These are phyloP conservation scores for Moesziomyces antarcticus DNA, from an alignment of 1,284 basidiomycete genomes.

Conservation along the genomic window DNA sequence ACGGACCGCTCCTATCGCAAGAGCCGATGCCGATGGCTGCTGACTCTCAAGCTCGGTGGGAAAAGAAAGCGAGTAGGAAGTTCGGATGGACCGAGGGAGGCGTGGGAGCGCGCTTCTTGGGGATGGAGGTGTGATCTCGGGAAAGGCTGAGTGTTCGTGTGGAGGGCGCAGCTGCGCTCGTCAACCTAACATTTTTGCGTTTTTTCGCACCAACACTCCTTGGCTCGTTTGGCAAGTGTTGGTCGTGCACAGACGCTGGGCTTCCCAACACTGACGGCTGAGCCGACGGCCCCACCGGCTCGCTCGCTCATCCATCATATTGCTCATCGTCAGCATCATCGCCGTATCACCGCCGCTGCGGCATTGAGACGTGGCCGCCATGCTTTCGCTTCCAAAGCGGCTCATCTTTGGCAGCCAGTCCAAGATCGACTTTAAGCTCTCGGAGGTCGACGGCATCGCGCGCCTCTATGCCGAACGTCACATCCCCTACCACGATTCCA, in stretches of 20 bases:
- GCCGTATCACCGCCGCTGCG: neutral
- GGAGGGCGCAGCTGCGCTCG: neutral
- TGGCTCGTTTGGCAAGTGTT: neutral
- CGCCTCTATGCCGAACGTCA: constrained; percentile 57
- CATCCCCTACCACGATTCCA: constrained; percentile 54
- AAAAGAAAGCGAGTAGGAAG: no score
- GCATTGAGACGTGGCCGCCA: constrained; percentile 4
- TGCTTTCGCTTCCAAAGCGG: constrained; percentile 42
- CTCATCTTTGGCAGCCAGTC: constrained; percentile 44
- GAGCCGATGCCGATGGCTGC: no score
- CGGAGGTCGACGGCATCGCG: constrained; percentile 47
- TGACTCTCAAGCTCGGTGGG: no score
- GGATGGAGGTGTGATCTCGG: no score
- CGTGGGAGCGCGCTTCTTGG: no score
- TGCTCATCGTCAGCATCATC: neutral
- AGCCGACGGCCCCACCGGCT: no score
- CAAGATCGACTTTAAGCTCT: constrained; percentile 49
- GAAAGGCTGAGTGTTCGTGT: neutral
- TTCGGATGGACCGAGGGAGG: no score
- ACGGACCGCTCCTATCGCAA: no score
- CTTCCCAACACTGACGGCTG: neutral
- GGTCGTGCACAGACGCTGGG: constrained; percentile 7
- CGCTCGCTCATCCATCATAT: no score
- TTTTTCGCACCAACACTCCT: neutral
- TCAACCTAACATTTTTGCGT: neutral